Base-by-base conservation (phyloP, 2,329 filamentous ascomycete genomes). In the Ophiocordyceps australis region DNA sequence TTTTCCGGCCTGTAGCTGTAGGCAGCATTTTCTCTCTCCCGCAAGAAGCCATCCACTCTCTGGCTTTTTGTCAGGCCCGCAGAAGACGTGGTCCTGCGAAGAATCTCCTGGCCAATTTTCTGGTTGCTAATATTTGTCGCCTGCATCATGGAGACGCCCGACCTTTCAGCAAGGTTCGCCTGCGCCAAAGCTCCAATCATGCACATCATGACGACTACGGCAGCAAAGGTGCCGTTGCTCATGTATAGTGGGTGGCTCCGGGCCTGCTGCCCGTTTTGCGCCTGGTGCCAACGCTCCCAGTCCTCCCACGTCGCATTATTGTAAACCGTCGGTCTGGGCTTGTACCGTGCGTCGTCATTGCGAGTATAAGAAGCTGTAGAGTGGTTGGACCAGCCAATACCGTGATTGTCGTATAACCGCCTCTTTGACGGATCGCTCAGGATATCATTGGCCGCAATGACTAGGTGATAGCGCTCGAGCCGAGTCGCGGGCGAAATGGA, bases 301-400 rank as follows among this genome's bases (percentile, higher is more conserved):
- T 98, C 89, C 46, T 98, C 89, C 89, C 89, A 98, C 0, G 89
- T 95, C 1, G 82, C 89, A 46, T 95, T n/a, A n/a, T n/a, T 95
- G 38, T 54, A 52, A 26, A 61, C 62, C 9, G 65, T 47, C 28
- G 50, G 63, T 14, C 55, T 57, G 0, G 57, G 54, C 18, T 45
- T 7, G 7, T 7, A 7, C 17, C 7, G 17, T 10, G 17, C 54
- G 38, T 9, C 23, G 26, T 74, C 73, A n/a, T n/a, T n/a, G n/a
- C n/a, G n/a, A n/a, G n/a, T n/a, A n/a, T n/a, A n/a, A n/a, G n/a
- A n/a, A n/a, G n/a, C n/a, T n/a, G n/a, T n/a, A n/a, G n/a, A n/a
- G n/a, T n/a, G 36, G 12, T 53, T 52, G 5, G 60, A 59, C 89
- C 89, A 98, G 27, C 89, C 89, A 7, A 74, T 54, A 22, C 85